phyloP scores from a whole-genome alignment of 2,329 filamentous ascomycete species.

The Fusarium oxysporum region DNA sequence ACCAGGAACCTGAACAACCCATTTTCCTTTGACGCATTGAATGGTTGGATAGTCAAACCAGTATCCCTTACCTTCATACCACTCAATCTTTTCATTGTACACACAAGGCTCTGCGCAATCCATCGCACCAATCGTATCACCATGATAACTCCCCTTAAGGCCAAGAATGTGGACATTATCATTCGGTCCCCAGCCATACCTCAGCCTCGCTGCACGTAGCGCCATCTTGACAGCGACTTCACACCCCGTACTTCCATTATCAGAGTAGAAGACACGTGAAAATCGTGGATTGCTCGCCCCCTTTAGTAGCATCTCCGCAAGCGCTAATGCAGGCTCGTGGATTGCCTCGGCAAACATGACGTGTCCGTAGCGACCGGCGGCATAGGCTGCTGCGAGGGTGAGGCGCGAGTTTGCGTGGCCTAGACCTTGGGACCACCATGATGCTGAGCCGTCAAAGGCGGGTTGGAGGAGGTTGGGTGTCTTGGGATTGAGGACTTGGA shows the following conservation, averaged over 20 bases:
- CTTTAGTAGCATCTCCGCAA: conserved; percentile 73
- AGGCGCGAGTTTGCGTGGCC: conserved; percentile 81
- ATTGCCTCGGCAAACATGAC: conserved; percentile 87
- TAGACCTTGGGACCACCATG: conserved; percentile 92
- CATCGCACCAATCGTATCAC: conserved; percentile 91
- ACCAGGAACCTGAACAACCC: conserved; percentile 70
- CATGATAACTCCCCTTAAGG: conserved; percentile 84
- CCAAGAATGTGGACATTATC: conserved; percentile 76
- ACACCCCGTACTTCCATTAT: conserved; percentile 85
- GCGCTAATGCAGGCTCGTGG: conserved; percentile 79
- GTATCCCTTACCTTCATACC: conserved; percentile 82
- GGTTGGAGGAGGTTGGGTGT: conserved; percentile 51
- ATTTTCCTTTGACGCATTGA: conserved; percentile 72
- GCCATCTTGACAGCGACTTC: conserved; percentile 91
- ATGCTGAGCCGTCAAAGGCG: conserved; percentile 85
- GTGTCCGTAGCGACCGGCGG: conserved; percentile 85
- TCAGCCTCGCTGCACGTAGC: conserved; percentile 72
- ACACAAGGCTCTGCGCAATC: conserved; percentile 82
- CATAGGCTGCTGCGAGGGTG: conserved; percentile 80
- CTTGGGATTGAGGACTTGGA: conserved; percentile 65
- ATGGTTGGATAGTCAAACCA: conserved; percentile 86
- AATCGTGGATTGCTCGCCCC: conserved; percentile 73
- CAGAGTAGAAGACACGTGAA: conserved; percentile 81
- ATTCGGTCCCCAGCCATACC: conserved; percentile 73
- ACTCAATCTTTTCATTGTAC: conserved; percentile 86